Evolutionary conservation across 805 yeast genomes (phyloP), one percentile per base, ranked within the genome.

Genomic region (Cephaloascus albidus): DNA sequence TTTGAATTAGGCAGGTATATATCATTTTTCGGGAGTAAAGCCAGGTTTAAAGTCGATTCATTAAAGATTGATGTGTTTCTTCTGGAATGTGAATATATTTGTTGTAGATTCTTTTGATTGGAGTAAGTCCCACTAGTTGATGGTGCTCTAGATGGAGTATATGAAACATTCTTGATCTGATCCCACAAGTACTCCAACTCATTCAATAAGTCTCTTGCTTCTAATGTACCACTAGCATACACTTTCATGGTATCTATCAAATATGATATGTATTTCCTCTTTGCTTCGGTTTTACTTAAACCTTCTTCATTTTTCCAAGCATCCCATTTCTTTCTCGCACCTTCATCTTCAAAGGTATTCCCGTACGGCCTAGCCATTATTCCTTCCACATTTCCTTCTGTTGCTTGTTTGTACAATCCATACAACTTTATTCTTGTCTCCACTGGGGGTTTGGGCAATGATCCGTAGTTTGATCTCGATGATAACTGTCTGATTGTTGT

Each of bases 361-460:
- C 88, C 89, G 1, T 58, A 57, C 0, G 90, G 90, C 36, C 87
- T 61, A 2, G 72, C 70, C 76, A 83, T 72, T 33, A 81, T 66
- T 2, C 81, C 81, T 36, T 71, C 73, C 6, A 84, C 87, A 54
- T 86, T 78, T 5, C 96, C 96, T 57, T 85, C 90, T 4, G 94
- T 86, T 2, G 95, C 89, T 54, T 86, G 96, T 51, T 86, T 87
- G 60, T 85, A 86, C 38, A 86, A 68, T 0, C 95, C 95, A 55
- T 86, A 86, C 3, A 86, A 66, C 45, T 69, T 70, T 42, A 81
- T 76, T 27, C 95, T 58, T 43, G 67, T 74, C 39, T 78, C 81
- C 2, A 84, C 72, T 0, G 93, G 88, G 32, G 38, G 20, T 23
- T 36, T n/a, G 2, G 36, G 36, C 12, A 18, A 23, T 18, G 26